Evolutionary conservation across 108 stramenopile genomes (phyloP), one percentile per base, ranked within the genome.

Genomic region (Aurantiochytrium sp.): DNA sequence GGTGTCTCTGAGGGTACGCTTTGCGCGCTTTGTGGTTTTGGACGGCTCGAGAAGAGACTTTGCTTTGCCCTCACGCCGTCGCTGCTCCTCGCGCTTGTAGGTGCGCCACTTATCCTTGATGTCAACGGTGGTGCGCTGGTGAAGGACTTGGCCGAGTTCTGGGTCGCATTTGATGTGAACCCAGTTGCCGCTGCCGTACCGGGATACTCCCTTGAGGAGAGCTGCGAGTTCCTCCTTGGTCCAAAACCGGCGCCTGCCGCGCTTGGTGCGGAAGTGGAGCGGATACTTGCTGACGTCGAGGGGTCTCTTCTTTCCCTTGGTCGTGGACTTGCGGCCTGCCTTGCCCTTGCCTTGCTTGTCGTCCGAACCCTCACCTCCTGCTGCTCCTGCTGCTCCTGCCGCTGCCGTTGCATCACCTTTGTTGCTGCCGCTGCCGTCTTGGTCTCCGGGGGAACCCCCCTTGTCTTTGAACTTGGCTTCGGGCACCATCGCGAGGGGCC

Each of bases 91-190:
- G 42, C 28, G 42, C 43, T 60, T 51, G 51, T 60, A 60, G 35
- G 43, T 55, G 18, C 88, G 58, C 88, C 88, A 88, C 88, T 88
- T 88, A 45, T 88, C 88, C 60, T 88, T 88, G 88, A 59, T 60
- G 60, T 88, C 88, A 44, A 88, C 59, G 58, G 58, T 88, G 29
- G 88, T 60, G 14, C 88, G 42, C 59, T 60, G 43, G 59, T 59
- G 58, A 42, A 88, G 88, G 28, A 60, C 60, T 29, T 88, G 43
- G 59, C 42, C 53, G 59, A 60, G 59, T 5, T 58, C 58, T 12
- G 88, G 88, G 88, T 88, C 88, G 88, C 25, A 35, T n/a, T 60
- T 60, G 88, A 88, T 88, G 35, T 58, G 23, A 42, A 60, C 42
- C 88, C 88, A 88, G 42, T 59, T 28, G 4, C 59, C 58, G 28